phyloP scores from a whole-genome alignment of 495 filamentous ascomycete species.

The Penicillium pulvis region DNA sequence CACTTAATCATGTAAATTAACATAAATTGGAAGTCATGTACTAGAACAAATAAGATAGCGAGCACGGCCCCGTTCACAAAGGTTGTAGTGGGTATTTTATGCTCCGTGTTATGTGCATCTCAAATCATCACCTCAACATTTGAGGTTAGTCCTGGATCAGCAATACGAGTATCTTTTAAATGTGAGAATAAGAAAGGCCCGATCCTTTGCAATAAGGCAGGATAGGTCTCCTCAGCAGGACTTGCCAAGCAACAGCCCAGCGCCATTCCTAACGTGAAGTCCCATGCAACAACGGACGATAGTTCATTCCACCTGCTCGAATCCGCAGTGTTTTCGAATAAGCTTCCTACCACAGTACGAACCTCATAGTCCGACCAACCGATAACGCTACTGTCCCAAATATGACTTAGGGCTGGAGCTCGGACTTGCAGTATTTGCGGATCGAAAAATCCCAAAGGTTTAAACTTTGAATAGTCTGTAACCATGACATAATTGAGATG shows the following conservation, averaged over 20 bases:
- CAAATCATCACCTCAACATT: not conserved
- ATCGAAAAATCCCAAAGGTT: not conserved
- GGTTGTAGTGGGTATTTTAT: not conserved
- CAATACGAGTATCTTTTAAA: not conserved
- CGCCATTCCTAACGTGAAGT: not conserved
- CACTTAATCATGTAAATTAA: not conserved
- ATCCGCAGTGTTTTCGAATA: not conserved
- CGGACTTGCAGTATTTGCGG: not conserved
- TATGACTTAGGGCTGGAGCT: not conserved
- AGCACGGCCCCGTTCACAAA: not conserved
- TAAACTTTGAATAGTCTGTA: not conserved
- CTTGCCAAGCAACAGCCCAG: not conserved
- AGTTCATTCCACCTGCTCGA: not conserved
- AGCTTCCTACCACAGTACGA: not conserved
- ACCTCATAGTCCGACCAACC: not conserved
- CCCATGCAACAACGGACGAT: not conserved
- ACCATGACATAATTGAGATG: not conserved
- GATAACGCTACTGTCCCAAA: not conserved
- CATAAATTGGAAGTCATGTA: no score
- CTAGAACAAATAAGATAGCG: no score
- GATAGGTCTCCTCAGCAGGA: not conserved
- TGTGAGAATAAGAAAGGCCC: not conserved
- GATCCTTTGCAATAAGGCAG: not conserved
- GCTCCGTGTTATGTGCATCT: not conserved
- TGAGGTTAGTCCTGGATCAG: not conserved